Percentiles rank a stretch among this genome's conserved stretches.
Conservation (phyloP, 2,329 filamentous ascomycete species). For the Colletotrichum sp. region DNA sequence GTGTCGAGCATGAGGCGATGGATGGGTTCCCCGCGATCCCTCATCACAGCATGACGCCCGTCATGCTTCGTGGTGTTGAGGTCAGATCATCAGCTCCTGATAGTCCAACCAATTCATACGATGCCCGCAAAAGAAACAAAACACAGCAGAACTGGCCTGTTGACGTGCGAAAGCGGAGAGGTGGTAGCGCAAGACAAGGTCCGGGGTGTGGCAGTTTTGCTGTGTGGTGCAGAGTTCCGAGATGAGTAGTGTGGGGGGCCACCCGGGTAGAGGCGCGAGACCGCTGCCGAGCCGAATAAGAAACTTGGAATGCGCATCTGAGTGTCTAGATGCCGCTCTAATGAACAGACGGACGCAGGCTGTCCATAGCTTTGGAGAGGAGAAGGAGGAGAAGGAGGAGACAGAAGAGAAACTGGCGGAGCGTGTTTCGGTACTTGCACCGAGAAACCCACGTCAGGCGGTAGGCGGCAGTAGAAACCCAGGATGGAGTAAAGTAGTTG, state of each 20-base stretch:
- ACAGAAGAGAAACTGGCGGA: neutral
- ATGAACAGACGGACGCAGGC: neutral
- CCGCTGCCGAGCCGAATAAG: neutral
- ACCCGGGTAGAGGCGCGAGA: neutral
- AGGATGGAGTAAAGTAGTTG: neutral
- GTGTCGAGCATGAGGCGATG: neutral
- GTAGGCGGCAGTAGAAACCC: neutral
- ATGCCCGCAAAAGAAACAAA: constrained; percentile 17
- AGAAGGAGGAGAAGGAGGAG: neutral
- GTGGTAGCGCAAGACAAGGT: constrained; percentile 16
- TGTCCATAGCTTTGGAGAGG: neutral
- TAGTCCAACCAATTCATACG: constrained; percentile 6
- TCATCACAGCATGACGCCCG: neutral
- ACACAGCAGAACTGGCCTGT: neutral
- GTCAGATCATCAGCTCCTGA: constrained; percentile 14
- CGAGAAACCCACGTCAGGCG: neutral
- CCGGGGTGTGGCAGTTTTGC: constrained; percentile 3
- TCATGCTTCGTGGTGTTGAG: neutral
- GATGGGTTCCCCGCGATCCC: neutral
- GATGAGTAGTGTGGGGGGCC: constrained; percentile 11
- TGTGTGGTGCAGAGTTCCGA: constrained; percentile 16
- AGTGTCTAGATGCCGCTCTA: neutral
- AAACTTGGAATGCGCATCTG: neutral
- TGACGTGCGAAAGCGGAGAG: constrained; percentile 16
- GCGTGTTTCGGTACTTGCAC: neutral